phyloP scores from a whole-genome alignment of 345 rosid genomes.

The Corchorus olitorius region DNA sequence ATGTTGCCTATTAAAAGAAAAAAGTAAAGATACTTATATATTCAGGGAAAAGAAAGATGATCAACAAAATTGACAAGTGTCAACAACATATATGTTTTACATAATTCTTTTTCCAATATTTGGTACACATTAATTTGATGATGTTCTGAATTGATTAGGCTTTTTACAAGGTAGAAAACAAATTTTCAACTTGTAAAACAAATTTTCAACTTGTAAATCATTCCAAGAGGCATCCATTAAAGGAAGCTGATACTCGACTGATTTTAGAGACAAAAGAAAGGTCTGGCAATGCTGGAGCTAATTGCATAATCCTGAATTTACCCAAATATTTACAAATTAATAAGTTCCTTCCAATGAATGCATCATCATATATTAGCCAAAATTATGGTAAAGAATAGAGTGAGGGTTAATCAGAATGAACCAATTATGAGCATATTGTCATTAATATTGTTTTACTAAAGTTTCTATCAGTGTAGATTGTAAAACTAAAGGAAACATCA shows the following conservation, averaged over 20 bases:
- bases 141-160: not conserved
- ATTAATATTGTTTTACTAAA: too few relatives aligned
- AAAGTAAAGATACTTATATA: not conserved
- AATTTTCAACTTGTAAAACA: too few relatives aligned
- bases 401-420: too few relatives aligned
- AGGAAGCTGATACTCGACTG: constrained; percentile 46
- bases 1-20: too few relatives aligned
- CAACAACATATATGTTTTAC: not conserved
- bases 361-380: too few relatives aligned
- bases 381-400: too few relatives aligned
- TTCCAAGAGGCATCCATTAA: constrained; percentile 37
- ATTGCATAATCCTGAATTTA: constrained; percentile 36
- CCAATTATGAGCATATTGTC: too few relatives aligned
- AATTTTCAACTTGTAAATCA: not conserved
- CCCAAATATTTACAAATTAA: not conserved
- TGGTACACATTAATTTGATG: not conserved
- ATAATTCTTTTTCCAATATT: not conserved
- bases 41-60: not conserved
- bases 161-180: not conserved
- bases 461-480: too few relatives aligned
- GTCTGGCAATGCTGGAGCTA: constrained; percentile 42
- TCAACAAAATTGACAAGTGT: not conserved
- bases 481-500: too few relatives aligned
- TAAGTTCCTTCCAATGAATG: not conserved
- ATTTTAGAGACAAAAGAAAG: constrained; percentile 40